Percentiles rank a stretch among this genome's conserved stretches.
Conservation (phyloP, 1,284 basidiomycete genomes). For the Singerocomus inundabilis region DNA sequence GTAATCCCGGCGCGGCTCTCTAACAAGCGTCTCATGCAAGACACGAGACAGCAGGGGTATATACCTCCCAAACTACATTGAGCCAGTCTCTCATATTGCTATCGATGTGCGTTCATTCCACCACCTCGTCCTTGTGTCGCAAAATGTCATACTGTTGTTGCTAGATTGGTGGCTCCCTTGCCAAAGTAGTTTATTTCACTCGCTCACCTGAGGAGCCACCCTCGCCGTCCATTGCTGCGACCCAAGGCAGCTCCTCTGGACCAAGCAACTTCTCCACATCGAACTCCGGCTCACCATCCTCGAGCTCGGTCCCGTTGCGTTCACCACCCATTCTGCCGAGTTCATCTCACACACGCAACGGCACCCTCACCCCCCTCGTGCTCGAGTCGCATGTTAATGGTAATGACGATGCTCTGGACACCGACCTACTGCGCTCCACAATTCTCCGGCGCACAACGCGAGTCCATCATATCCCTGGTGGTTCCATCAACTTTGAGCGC, state of each 20-base stretch:
- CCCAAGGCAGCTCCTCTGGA: slow-evolving; percentile 48
- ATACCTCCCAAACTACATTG: slow-evolving; percentile 94
- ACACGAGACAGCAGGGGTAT: slow-evolving; percentile 92
- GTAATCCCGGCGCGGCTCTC: slow-evolving; percentile 1
- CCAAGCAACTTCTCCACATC: slow-evolving; percentile 50
- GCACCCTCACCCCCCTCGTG: slow-evolving; percentile 80
- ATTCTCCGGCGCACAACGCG: slow-evolving; percentile 63
- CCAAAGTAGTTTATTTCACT: slow-evolving; percentile 99
- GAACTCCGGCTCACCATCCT: slow-evolving; percentile 47
- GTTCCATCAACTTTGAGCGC: slow-evolving; percentile 95
- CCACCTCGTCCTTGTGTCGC: not conserved
- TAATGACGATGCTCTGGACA: slow-evolving; percentile 38
- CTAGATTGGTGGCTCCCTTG: slow-evolving; percentile 94
- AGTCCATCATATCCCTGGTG: slow-evolving; percentile 87
- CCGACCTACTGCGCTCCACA: slow-evolving; percentile 56
- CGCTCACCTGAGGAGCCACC: slow-evolving; percentile 79
- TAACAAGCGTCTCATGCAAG: slow-evolving; percentile 39
- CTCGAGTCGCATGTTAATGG: slow-evolving; percentile 50
- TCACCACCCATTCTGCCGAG: slow-evolving; percentile 40
- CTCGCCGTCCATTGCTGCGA: slow-evolving; percentile 63
- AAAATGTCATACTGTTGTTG: slow-evolving; percentile 2
- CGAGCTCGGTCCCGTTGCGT: slow-evolving; percentile 34
- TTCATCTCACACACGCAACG: slow-evolving; percentile 46
- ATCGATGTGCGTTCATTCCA: slow-evolving; percentile 73
- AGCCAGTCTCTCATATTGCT: slow-evolving; percentile 94